These are phyloP conservation scores for Debaryomyces castellii DNA, from an alignment of 805 yeast genomes.

Conservation along the genomic window DNA sequence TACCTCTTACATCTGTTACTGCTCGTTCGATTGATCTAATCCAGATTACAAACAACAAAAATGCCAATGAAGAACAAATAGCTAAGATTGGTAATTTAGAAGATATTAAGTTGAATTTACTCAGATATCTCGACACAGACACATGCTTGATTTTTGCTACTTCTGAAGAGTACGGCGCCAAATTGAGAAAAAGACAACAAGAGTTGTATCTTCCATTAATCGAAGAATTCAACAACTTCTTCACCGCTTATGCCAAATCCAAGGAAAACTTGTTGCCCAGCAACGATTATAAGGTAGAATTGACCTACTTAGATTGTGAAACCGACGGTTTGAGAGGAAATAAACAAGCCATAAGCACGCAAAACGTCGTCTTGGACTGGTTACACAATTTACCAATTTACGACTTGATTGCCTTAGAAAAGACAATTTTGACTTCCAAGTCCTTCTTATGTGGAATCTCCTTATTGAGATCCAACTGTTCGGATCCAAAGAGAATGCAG, in stretches of 20 bases:
- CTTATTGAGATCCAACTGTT: conserved; percentile 50
- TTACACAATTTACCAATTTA: conserved; percentile 61
- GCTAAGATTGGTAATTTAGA: conserved; percentile 64
- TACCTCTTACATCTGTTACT: conserved; percentile 85
- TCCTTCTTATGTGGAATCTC: conserved; percentile 82
- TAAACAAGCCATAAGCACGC: conserved; percentile 60
- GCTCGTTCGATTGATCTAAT: conserved; percentile 82
- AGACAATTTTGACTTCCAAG: conserved; percentile 82
- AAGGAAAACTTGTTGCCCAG: conserved; percentile 22
- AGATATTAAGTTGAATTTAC: conserved; percentile 56
- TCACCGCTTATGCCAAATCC: conserved; percentile 41
- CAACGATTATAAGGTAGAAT: conserved; percentile 28
- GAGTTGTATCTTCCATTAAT: conserved; percentile 75
- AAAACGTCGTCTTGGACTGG: conserved; percentile 63
- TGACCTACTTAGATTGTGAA: conserved; percentile 77
- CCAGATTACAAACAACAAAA: conserved; percentile 23
- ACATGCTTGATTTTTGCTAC: conserved; percentile 88
- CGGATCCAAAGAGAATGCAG: conserved; percentile 16
- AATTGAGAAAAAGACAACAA: conserved; percentile 76
- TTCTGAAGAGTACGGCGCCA: conserved; percentile 75
- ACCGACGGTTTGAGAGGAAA: conserved; percentile 80
- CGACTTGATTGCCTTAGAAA: conserved; percentile 86
- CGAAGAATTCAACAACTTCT: conserved; percentile 57
- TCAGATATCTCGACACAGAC: conserved; percentile 91
- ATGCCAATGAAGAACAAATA: conserved; percentile 43